Conservation (phyloP, 257 asterid genomes). For the Solanum sejunctum region DNA sequence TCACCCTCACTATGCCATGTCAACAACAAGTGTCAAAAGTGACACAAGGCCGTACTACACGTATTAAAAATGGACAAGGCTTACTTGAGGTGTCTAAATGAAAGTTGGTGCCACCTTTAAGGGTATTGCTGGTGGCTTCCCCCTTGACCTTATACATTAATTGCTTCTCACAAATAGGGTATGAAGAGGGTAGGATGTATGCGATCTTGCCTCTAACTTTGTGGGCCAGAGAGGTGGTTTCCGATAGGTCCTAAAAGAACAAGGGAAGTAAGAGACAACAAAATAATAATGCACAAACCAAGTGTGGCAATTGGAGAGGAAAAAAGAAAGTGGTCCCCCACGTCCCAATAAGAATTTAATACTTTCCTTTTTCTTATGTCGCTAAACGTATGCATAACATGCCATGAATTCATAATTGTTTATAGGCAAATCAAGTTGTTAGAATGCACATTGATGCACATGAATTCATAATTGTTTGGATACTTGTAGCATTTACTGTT, state of each 20-base stretch:
- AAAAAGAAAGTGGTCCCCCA: neutral
- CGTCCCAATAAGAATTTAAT: neutral
- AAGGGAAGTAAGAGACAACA: neutral
- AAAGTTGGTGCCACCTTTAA: neutral
- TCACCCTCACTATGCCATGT: neutral
- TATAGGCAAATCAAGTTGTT: neutral
- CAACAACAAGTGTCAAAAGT: neutral
- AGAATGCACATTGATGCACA: neutral
- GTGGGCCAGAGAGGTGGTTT: neutral
- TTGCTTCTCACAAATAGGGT: neutral
- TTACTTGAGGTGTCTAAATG: neutral
- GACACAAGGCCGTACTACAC: neutral
- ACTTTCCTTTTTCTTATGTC: neutral
- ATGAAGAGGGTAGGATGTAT: neutral
- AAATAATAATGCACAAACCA: neutral
- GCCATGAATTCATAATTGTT: no score
- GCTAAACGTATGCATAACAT: neutral
- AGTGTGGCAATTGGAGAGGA: neutral
- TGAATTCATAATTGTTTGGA: neutral
- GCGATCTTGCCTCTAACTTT: neutral
- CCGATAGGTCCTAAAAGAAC: neutral
- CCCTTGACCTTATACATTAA: neutral
- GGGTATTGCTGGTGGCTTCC: neutral
- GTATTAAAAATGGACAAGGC: neutral
- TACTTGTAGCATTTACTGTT: neutral